Evolutionary conservation across 495 filamentous ascomycete genomes (phyloP).

Genomic region (Aspergillus avenaceus): DNA sequence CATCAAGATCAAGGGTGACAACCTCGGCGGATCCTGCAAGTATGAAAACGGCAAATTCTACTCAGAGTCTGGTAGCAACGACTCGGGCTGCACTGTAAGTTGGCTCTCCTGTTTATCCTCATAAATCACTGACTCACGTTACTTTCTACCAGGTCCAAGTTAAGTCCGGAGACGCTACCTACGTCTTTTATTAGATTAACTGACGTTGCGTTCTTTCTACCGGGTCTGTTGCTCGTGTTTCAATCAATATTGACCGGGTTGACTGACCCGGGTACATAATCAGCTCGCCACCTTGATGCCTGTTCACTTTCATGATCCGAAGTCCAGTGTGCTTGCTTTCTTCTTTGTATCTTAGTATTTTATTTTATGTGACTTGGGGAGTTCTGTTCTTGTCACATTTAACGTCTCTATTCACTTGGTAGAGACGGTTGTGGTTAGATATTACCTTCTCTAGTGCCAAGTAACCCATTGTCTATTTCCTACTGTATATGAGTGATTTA

Average conservation of each 20-base stretch:
- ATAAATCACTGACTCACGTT: slow-evolving; percentile 4
- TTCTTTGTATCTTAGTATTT: slow-evolving; percentile 45
- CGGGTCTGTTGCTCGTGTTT: not conserved
- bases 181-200: slow-evolving; percentile 36
- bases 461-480: slow-evolving; percentile 18
- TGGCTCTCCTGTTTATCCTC: not conserved
- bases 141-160: slow-evolving; percentile 35
- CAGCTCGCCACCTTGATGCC: slow-evolving; percentile 15
- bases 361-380: slow-evolving; percentile 30
- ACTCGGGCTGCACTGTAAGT: slow-evolving; percentile 67
- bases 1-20: slow-evolving; percentile 64
- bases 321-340: slow-evolving; percentile 19
- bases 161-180: slow-evolving; percentile 42
- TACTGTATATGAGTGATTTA: not conserved
- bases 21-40: slow-evolving; percentile 63
- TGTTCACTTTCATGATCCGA: slow-evolving; percentile 12
- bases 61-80: slow-evolving; percentile 34
- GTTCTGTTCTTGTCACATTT: slow-evolving; percentile 29
- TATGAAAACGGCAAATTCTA: slow-evolving; percentile 61
- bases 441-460: slow-evolving; percentile 17
- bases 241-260: slow-evolving; percentile 8
- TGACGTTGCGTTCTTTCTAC: not conserved
- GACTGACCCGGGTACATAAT: slow-evolving; percentile 11
- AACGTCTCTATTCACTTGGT: slow-evolving; percentile 15
- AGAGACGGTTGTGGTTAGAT: slow-evolving; percentile 22